Evolutionary conservation across 192 early-diverging fungal genomes (phyloP).

Genomic region (Dimargaris cristalligena): DNA sequence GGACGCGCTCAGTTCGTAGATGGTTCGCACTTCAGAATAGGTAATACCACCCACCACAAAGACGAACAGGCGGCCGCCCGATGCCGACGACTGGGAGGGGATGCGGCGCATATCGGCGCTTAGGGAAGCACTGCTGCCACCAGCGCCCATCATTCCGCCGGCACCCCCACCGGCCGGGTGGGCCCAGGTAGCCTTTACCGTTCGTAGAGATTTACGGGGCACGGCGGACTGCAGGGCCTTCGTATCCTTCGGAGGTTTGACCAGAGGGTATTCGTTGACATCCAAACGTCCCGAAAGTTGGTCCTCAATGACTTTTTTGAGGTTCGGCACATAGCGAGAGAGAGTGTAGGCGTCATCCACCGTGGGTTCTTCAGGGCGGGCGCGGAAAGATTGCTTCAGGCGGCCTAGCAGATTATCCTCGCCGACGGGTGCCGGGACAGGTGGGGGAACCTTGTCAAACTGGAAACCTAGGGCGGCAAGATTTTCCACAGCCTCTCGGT

Average conservation of each 20-base stretch:
- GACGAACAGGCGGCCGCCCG: slow-evolving; percentile 15
- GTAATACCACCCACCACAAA: slow-evolving; percentile 31
- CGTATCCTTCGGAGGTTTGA: slow-evolving; percentile 4
- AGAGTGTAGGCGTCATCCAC: slow-evolving; percentile 7
- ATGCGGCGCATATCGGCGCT: background rate
- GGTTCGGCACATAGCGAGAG: slow-evolving; percentile 3
- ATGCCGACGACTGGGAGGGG: background rate
- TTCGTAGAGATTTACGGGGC: slow-evolving; percentile 3
- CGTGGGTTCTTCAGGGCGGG: background rate
- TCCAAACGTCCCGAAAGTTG: slow-evolving; percentile 4
- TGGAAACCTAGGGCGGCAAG: slow-evolving; percentile 5
- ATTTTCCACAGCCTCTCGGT: background rate
- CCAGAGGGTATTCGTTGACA: slow-evolving; percentile 2
- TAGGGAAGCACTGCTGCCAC: too few relatives aligned
- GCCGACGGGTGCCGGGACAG: background rate
- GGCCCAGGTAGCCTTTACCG: slow-evolving; percentile 11
- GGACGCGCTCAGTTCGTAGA: slow-evolving; percentile 24
- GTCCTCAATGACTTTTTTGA: slow-evolving; percentile 7
- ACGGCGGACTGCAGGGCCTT: slow-evolving; percentile 9
- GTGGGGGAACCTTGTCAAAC: slow-evolving; percentile 4
- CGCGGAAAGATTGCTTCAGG: slow-evolving; percentile 1
- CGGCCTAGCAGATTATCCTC: slow-evolving; percentile 10
- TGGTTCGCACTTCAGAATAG: slow-evolving; percentile 25
- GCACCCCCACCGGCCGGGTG: background rate
- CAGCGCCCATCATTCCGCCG: background rate